Base-by-base conservation (phyloP, 2,329 filamentous ascomycete genomes). In the Colletotrichum liriopes region DNA sequence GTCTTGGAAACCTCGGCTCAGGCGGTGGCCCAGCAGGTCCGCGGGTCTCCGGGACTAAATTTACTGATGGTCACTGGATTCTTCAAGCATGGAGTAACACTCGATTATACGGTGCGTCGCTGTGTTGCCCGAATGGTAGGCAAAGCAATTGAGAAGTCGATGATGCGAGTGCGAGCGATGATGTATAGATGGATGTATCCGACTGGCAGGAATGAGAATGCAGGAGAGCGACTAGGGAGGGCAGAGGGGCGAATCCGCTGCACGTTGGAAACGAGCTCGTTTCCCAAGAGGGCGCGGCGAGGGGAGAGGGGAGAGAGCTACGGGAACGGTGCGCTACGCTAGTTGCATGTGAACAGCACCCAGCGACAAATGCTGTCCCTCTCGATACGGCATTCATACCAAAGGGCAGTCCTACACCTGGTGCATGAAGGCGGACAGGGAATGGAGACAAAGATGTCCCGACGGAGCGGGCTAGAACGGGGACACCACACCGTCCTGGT, bases 261-360 rank as follows among this genome's bases (percentile, higher is more conserved):
- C 68, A 71, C 39, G 41, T 59, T 63, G 69, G 58, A 72, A 72
- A 62, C 58, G 51, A 68, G 51, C 59, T 72, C 56, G 65, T 58
- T 71, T 68, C 64, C 58, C 43, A 29, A 68, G 47, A 52, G 20
- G 61, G 61, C 37, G 49, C 3, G 11, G 45, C 18, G 55, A n/a
- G 39, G 39, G 14, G 43, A 41, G 45, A 41, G 45, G 52, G 35
- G 45, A 41, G 45, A 43, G 35, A 67, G 64, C 64, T 71, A 54
- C 43, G 43, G 65, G 47, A 64, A 67, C 63, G 68, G 35, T 49
- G 65, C 54, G 37, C 55, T 35, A 45, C 35, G 35, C 32, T 54
- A 49, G 54, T 69, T 18, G 59, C 70, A 72, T 69, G 69, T 72
- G 69, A 72, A 72, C 52, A 59, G 20, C 20, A 16, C 26, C 62